A percentile compares a stretch with the other conserved stretches of the same genome.
These are phyloP conservation scores for Aspergillus cavernicola DNA, from an alignment of 495 filamentous ascomycete genomes.

Conservation along the genomic window DNA sequence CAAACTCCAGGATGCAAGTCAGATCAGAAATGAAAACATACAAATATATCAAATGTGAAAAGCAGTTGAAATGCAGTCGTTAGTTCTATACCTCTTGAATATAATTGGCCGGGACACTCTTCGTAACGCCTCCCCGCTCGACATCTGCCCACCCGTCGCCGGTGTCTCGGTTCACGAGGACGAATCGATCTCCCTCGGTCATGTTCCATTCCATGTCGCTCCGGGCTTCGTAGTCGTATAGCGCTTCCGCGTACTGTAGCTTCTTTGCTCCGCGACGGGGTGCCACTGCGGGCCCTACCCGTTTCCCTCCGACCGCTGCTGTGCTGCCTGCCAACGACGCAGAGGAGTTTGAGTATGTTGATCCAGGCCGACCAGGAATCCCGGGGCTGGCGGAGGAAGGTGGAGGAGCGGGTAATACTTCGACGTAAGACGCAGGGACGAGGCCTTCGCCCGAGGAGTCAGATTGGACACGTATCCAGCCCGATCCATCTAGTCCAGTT, in stretches of 20 bases:
- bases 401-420: conserved; percentile 43
- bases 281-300: conserved; percentile 89
- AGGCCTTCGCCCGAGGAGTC: conserved; percentile 66
- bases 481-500: conserved; percentile 66
- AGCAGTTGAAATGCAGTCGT: neutral
- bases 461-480: conserved; percentile 80
- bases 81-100: conserved; percentile 62
- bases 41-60: neutral
- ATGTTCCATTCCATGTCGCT: conserved; percentile 87
- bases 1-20: conserved; percentile 8
- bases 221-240: conserved; percentile 87
- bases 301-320: conserved; percentile 51
- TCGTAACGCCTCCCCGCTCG: conserved; percentile 83
- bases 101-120: conserved; percentile 92
- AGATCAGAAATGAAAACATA: too few species aligned
- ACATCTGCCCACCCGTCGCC: conserved; percentile 98
- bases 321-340: conserved; percentile 59
- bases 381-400: conserved; percentile 27
- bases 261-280: conserved; percentile 92
- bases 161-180: conserved; percentile 74
- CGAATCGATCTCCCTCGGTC: conserved; percentile 86
- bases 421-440: conserved; percentile 81
- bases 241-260: conserved; percentile 85
- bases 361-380: conserved; percentile 51
- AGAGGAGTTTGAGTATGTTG: conserved; percentile 77